A percentile compares a stretch with the other conserved stretches of the same genome.
These are phyloP conservation scores for Populus tremula DNA, from an alignment of 345 rosid genomes.

Conservation along the genomic window DNA sequence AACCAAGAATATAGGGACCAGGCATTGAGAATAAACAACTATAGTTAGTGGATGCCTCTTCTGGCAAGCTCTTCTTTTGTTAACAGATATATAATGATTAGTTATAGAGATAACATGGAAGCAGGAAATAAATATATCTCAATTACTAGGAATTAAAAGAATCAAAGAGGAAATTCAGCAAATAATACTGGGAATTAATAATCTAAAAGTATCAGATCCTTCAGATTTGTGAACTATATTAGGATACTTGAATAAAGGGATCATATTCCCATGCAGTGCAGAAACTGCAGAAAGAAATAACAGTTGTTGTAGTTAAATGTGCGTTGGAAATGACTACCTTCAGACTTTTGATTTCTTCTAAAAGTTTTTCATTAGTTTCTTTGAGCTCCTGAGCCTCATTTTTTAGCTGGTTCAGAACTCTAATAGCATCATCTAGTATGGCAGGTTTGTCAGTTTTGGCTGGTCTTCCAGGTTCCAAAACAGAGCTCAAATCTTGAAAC, in stretches of 20 bases:
- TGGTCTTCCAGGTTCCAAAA: conserved; percentile 35
- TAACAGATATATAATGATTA: background rate
- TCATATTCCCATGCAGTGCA: background rate
- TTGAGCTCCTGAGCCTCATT: conserved; percentile 29
- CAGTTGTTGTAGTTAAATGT: background rate
- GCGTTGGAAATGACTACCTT: conserved; percentile 17
- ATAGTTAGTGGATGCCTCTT: background rate
- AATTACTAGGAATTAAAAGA: background rate
- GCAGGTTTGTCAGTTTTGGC: conserved; percentile 27
- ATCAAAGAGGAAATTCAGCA: background rate
- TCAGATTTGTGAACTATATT: background rate
- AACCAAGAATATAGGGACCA: background rate
- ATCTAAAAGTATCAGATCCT: background rate
- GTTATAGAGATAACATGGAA: background rate
- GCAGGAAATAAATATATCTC: background rate
- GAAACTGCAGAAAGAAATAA: background rate
- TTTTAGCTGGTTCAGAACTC: conserved; percentile 27
- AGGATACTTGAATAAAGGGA: background rate
- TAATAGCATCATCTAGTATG: conserved; percentile 32
- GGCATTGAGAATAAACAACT: background rate
- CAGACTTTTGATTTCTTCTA: conserved; percentile 26
- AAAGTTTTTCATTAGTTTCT: conserved; percentile 27
- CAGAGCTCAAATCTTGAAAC: conserved; percentile 30
- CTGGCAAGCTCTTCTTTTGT: background rate
- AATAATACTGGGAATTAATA: background rate